Percentiles rank a stretch among this genome's conserved stretches.
phyloP scores from a whole-genome alignment of 2,329 filamentous ascomycete genomes.

The Raffaelea ambrosiae region DNA sequence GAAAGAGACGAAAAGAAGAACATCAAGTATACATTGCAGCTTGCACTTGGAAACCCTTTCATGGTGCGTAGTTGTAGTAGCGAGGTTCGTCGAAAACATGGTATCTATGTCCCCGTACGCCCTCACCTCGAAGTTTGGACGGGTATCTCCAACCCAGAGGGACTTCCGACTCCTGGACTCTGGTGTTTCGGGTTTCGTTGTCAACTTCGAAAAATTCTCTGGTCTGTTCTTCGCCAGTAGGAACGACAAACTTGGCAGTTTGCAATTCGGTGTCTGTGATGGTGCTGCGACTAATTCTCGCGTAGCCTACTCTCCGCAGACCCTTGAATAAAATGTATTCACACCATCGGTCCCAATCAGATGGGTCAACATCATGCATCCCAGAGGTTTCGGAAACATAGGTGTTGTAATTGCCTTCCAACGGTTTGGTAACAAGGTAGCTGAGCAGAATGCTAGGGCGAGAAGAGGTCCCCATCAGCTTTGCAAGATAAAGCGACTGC shows the following conservation, averaged over 20 bases:
- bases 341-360: slow-evolving; percentile 96
- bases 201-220: slow-evolving; percentile 40
- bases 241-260: slow-evolving; percentile 89
- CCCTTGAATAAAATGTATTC: slow-evolving; percentile 97
- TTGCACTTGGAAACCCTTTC: too few relatives aligned
- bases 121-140: slow-evolving; percentile 70
- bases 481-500: slow-evolving; percentile 76
- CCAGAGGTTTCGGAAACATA: slow-evolving; percentile 80
- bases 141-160: slow-evolving; percentile 77
- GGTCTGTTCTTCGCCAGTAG: slow-evolving; percentile 42
- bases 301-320: slow-evolving; percentile 78
- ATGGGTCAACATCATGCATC: slow-evolving; percentile 91
- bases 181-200: slow-evolving; percentile 46
- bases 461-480: slow-evolving; percentile 75
- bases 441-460: slow-evolving; percentile 79
- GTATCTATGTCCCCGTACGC: slow-evolving; percentile 82
- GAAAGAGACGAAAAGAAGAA: too few relatives aligned
- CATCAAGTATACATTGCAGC: too few relatives aligned
- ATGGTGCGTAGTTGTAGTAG: slow-evolving; percentile 58
- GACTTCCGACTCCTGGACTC: slow-evolving; percentile 63
- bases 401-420: slow-evolving; percentile 92
- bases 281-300: slow-evolving; percentile 75
- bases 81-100: slow-evolving; percentile 92
- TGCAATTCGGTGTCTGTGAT: slow-evolving; percentile 98
- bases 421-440: slow-evolving; percentile 86